Evolutionary conservation across 106 monocot species (phyloP), one percentile per base, ranked within the genome.

Genomic region (Triglochin maritima): DNA sequence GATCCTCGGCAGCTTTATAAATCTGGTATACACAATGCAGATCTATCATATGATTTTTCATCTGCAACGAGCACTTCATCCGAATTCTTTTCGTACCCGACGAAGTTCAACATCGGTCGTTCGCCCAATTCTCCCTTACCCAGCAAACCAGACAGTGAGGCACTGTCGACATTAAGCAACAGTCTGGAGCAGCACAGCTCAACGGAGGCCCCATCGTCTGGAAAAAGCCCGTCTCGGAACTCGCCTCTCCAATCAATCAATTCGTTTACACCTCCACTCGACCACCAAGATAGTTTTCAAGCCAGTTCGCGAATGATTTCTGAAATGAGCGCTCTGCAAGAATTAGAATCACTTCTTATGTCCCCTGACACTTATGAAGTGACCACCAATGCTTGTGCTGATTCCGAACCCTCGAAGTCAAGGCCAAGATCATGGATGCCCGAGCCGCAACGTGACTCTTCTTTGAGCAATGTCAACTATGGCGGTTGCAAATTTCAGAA

Each of bases 341-440:
- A 89, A 75, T 64, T 94, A 53, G 86, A 86, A 73, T 86, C 76
- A 7, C 83, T 87, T 59, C 84, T 89, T 7, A 87, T 89, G 94
- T 80, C 82, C 3, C 85, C 94, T 50, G 94, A 87, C 46, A 50
- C 59, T 12, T 70, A 76, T 13, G 86, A 78, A 62, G 63, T 68
- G 54, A 59, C 73, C 3, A 76, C 79, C 9, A 76, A 81, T 48
- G 58, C 60, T 4, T 63, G 41, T 12, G 47, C 57, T 47, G 81
- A 66, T 12, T 12, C 13, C 9, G 56, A 69, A 14, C 14, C 46
- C 46, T 10, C 10, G n/a, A 60, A 60, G 10, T 0, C 60, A 60
- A 62, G 62, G 45, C 11, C 17, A 29, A 62, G 46, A 29, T 17
- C 62, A 9, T 45, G 11, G 43, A 62, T 11, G 5, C 44, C 5